Evolutionary conservation across 108 stramenopile genomes (phyloP), one percentile per base, ranked within the genome.

Genomic region (Mayamaea pseudoterrestris): DNA sequence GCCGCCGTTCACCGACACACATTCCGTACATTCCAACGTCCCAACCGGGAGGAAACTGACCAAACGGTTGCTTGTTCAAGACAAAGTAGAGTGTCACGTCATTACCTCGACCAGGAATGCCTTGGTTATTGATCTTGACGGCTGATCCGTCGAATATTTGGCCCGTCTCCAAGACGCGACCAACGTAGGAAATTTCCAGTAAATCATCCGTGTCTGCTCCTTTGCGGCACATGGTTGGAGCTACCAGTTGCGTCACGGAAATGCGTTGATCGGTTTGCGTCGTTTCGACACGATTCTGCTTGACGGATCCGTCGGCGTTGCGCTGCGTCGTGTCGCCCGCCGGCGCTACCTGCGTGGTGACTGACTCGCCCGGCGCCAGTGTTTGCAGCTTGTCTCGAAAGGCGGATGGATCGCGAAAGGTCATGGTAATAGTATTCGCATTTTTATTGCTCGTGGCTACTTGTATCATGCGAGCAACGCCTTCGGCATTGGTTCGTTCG

Each of bases 31-130:
- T 34, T 3, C 87, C 87, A 7, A 79, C 82, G 60, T 90, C 89
- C 80, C 80, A 90, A 26, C 83, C 89, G 1, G 83, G 76, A 6
- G 89, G 89, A 53, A 90, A 83, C 50, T 85, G 83, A 12, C 89
- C 83, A 43, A 83, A 69, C n/a, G 83, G 89, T 61, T 85, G 89
- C 41, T 85, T 85, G 20, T 83, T 83, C 59, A 90, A 44, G 5
- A 90, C 89, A 35, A 90, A 90, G 48, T 68, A 90, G 23, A 85
- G 14, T 0, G 76, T 69, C 21, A 85, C 63, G 57, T 90, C 89
- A 49, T 83, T 69, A n/a, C 83, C 84, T 43, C 84, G 55, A 17
- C 89, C 89, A 6, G 81, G 79, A 49, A 91, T 74, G 21, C 44
- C 76, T 24, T 71, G 30, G 0, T 84, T 84, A 53, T 86, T 68